A percentile compares a stretch with the other conserved stretches of the same genome.
Evolutionary conservation across 2,329 filamentous ascomycete genomes (phyloP).

Genomic region (Hysterium pulicare): DNA sequence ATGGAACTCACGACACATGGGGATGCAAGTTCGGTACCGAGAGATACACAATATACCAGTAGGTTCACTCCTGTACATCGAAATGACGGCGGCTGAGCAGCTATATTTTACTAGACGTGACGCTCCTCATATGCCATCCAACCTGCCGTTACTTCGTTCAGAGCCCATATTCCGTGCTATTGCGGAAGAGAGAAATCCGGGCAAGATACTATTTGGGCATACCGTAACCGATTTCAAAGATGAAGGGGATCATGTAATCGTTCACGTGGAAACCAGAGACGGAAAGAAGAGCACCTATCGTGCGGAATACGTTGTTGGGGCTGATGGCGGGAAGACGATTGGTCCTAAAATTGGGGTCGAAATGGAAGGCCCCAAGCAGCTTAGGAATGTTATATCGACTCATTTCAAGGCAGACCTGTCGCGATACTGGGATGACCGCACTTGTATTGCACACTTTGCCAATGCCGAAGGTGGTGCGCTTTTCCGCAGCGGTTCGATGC

Average conservation of each 20-base stretch:
- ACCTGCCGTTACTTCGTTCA: not conserved
- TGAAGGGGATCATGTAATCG: not conserved
- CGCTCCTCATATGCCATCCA: not conserved
- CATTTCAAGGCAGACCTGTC: slow-evolving; percentile 1
- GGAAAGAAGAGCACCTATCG: not conserved
- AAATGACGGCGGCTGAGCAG: not conserved
- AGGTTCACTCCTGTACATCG: not conserved
- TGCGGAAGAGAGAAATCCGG: not conserved
- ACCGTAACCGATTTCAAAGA: not conserved
- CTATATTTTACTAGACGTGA: not conserved
- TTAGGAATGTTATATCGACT: not conserved
- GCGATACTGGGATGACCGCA: not conserved
- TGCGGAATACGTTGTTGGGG: not conserved
- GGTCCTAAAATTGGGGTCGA: not conserved
- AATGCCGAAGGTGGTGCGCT: not conserved
- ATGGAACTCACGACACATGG: not conserved
- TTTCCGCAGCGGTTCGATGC: not conserved
- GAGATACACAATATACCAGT: not conserved
- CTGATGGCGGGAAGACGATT: not conserved
- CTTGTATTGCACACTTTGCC: not conserved
- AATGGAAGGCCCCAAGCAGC: not conserved
- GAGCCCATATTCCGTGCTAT: not conserved
- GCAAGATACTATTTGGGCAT: not conserved
- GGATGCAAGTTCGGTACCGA: not conserved
- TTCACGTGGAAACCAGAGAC: not conserved